Percentiles rank a stretch among this genome's conserved stretches.
phyloP scores from a whole-genome alignment of 2,329 filamentous ascomycete genomes.

The Cladophialophora bantiana region DNA sequence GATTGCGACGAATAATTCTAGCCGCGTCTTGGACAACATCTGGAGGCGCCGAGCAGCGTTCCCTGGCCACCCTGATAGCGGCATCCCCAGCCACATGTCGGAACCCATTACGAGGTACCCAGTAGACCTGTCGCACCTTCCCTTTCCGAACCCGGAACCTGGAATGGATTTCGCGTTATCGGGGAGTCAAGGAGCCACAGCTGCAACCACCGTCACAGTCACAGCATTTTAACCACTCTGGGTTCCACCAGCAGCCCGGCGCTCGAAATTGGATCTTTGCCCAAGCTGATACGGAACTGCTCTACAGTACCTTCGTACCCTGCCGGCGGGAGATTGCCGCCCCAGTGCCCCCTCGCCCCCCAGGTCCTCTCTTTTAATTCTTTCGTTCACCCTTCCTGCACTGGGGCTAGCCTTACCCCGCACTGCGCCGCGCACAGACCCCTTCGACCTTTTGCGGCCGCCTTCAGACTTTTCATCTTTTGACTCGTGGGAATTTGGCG shows the following conservation, averaged over 20 bases:
- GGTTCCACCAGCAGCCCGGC: not conserved
- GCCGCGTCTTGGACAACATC: conserved; percentile 8
- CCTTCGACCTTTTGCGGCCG: not conserved
- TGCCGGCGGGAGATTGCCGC: conserved; percentile 1
- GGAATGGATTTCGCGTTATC: conserved; percentile 5
- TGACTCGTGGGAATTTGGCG: conserved; percentile 21
- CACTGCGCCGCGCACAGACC: conserved; percentile 14
- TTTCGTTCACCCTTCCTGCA: conserved; percentile 22
- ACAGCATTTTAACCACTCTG: not conserved
- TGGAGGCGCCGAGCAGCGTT: not conserved
- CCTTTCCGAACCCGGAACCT: not conserved
- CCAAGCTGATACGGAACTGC: not conserved
- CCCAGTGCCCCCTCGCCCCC: not conserved
- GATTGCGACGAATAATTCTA: not conserved
- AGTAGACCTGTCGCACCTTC: conserved; percentile 16
- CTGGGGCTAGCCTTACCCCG: conserved; percentile 36
- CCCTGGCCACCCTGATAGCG: conserved; percentile 1
- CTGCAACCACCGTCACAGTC: not conserved
- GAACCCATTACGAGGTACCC: not conserved
- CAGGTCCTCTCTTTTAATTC: not conserved
- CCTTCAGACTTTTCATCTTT: conserved; percentile 15
- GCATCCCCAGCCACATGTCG: conserved; percentile 16
- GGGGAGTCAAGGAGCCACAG: not conserved
- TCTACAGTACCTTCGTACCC: not conserved
- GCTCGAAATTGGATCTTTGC: not conserved